Evolutionary conservation across 805 yeast genomes (phyloP).

Genomic region (Wickerhamiella kurtzmanii): DNA sequence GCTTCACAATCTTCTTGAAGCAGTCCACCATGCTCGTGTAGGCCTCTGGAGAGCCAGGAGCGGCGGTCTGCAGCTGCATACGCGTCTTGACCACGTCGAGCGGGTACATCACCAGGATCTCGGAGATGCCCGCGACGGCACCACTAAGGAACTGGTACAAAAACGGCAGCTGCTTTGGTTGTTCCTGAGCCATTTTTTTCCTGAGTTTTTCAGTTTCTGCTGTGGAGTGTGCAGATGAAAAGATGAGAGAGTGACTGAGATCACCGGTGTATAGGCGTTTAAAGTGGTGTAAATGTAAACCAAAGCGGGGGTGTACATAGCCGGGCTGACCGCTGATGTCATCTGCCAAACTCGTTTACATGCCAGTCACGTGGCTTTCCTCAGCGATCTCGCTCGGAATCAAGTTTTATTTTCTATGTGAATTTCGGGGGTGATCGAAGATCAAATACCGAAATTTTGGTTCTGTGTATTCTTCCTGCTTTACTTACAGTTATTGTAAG

Average conservation of each 20-base stretch:
- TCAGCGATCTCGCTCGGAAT: too few species aligned
- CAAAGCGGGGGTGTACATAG: too few species aligned
- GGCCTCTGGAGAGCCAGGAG: conserved; percentile 31
- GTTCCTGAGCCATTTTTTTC: neutral
- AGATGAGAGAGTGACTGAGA: neutral
- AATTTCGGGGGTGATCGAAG: too few species aligned
- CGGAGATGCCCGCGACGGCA: conserved; percentile 95
- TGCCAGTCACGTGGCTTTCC: neutral
- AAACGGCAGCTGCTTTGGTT: conserved; percentile 46
- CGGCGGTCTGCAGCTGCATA: conserved; percentile 67
- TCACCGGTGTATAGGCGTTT: too few species aligned
- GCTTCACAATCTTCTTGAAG: conserved; percentile 63
- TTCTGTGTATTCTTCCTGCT: too few species aligned
- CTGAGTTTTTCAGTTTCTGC: too few species aligned
- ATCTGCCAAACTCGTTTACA: neutral
- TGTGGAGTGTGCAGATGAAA: neutral
- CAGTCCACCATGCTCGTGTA: conserved; percentile 80
- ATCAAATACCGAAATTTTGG: too few species aligned
- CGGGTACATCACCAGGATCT: conserved; percentile 90
- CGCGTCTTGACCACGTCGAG: conserved; percentile 94
- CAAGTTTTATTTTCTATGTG: too few species aligned
- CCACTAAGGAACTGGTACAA: conserved; percentile 83
- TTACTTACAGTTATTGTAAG: too few species aligned
- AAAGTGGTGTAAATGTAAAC: too few species aligned
- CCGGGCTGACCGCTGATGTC: neutral